Base-by-base conservation (phyloP, 805 yeast species). In the Suhomyces xylopsoci region DNA sequence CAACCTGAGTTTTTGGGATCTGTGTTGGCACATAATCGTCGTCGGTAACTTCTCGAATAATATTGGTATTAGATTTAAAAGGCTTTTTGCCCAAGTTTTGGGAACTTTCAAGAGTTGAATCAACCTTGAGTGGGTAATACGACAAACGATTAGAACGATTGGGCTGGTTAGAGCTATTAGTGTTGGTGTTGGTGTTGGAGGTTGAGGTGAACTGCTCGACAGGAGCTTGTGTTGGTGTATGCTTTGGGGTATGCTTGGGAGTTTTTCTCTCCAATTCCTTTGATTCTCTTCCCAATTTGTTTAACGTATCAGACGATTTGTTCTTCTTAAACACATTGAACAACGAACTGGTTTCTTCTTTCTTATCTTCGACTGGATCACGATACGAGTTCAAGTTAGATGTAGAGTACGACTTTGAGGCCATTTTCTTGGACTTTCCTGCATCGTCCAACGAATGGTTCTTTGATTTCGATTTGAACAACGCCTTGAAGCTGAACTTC, bases 391-490 rank as follows among this genome's bases (percentile, higher is more conserved):
- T 19, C 46, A 69, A 61, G 54, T 70, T 66, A n/a, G 74, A 64
- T 3, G 71, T 62, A 6, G 73, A 66, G 41, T 54, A 63, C 7
- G 74, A 68, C 52, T 66, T 70, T 5, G 68, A 56, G 25, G 56
- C 54, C 32, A 65, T 19, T 48, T 62, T 62, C 19, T 47, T 44
- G 1, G 57, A 45, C 17, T 49, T 41, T 9, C 24, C 48, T 10
- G 48, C 42, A 3, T 56, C 59, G 46, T 54, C 58, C 32, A 62
- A 55, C 6, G 67, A 58, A 49, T 68, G 73, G 50, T 52, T 59
- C 51, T 68, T 72, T 2, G 74, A 67, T 54, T 67, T 73, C 55
- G 66, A 65, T 54, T 69, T 73, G 62, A 75, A 74, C 25, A 75
- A 62, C 1, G 72, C 64, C 46, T 65, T 68, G 62, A 75, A 70